Evolutionary conservation across 1,139 yeast species (phyloP).

Genomic region (Pichiaceae sp.): DNA sequence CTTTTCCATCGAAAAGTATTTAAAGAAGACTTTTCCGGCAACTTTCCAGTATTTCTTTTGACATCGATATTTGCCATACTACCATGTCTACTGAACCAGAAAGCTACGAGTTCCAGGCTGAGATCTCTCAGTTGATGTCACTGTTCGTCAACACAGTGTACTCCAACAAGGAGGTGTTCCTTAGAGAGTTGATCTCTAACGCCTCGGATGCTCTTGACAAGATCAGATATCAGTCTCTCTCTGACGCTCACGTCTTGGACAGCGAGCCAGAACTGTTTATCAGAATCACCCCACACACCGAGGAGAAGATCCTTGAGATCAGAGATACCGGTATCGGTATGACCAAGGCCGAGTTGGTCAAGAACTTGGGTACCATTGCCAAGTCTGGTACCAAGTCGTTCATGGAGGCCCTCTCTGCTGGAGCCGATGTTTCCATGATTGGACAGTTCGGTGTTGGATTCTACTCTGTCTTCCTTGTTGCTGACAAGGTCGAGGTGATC

Average conservation of each 20-base stretch:
- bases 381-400: slow-evolving; percentile 99
- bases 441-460: slow-evolving; percentile 99
- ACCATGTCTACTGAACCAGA: slow-evolving; percentile 41
- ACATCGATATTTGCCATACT: no score
- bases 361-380: slow-evolving; percentile 99
- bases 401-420: slow-evolving; percentile 99
- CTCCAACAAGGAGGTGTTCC: slow-evolving; percentile 98
- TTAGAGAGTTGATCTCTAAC: slow-evolving; percentile 97
- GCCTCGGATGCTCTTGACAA: slow-evolving; percentile 96
- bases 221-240: slow-evolving; percentile 92
- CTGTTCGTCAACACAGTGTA: slow-evolving; percentile 99
- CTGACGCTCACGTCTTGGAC: slow-evolving; percentile 88
- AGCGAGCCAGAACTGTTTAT: slow-evolving; percentile 94
- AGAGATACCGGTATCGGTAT: slow-evolving; percentile 99
- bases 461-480: slow-evolving; percentile 98
- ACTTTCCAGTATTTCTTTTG: no score
- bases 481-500: slow-evolving; percentile 97
- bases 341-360: slow-evolving; percentile 98
- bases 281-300: slow-evolving; percentile 96
- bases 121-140: slow-evolving; percentile 99
- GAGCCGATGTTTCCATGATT: slow-evolving; percentile 99
- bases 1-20: no score
- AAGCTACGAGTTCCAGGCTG: slow-evolving; percentile 98
- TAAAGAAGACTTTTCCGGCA: no score
- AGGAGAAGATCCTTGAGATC: slow-evolving; percentile 86